These are phyloP conservation scores for Ceratonia siliqua DNA, from an alignment of 306 rosid species.

Conservation along the genomic window DNA sequence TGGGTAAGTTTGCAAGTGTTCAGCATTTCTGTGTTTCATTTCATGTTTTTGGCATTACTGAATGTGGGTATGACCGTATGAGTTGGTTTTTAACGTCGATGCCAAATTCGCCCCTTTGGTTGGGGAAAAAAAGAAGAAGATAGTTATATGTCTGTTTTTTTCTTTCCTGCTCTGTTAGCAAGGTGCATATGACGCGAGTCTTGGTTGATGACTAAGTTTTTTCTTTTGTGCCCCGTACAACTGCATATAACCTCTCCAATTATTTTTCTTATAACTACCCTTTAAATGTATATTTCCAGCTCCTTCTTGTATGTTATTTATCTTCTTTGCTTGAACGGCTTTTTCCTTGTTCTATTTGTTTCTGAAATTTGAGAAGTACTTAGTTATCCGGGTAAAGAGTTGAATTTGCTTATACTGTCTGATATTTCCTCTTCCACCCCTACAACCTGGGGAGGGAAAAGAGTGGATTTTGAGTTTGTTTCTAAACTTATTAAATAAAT, in stretches of 20 bases:
- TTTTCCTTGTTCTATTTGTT: conserved; percentile 6
- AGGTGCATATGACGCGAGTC: background rate
- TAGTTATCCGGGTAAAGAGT: background rate
- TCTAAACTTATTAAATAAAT: background rate
- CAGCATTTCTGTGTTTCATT: conserved; percentile 27
- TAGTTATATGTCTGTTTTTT: background rate
- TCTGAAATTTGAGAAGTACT: conserved; percentile 10
- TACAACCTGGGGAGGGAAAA: background rate
- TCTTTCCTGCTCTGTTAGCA: background rate
- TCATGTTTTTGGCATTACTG: conserved; percentile 4
- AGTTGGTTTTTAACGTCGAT: background rate
- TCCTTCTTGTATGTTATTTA: background rate
- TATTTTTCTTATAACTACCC: background rate
- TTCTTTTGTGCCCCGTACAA: conserved; percentile 1
- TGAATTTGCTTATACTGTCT: conserved; percentile 5
- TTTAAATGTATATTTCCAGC: background rate
- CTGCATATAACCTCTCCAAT: conserved; percentile 1
- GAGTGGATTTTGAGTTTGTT: background rate
- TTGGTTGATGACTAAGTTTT: background rate
- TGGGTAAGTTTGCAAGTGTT: conserved; percentile 9
- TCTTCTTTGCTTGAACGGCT: background rate
- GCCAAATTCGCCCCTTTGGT: background rate
- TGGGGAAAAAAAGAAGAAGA: background rate
- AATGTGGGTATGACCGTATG: conserved; percentile 13
- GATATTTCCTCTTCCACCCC: background rate